Conservation (phyloP, 148 eudicot species). For the Suaeda aralocaspica region DNA sequence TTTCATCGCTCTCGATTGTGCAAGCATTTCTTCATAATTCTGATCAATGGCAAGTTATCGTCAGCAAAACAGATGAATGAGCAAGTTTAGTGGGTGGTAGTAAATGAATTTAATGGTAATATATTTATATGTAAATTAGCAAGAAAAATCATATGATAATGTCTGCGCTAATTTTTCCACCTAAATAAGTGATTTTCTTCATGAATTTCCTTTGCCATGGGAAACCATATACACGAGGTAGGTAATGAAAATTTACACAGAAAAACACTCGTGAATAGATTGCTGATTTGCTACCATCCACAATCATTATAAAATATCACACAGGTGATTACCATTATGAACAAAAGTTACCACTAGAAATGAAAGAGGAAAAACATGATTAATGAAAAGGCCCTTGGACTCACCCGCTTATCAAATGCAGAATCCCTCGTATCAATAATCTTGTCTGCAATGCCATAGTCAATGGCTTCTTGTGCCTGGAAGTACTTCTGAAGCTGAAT, state of each 20-base stretch:
- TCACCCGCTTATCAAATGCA: constrained; percentile 60
- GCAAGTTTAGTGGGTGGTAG: neutral
- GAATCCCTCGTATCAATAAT: constrained; percentile 50
- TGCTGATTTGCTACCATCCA: too few relatives aligned
- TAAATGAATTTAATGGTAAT: too few relatives aligned
- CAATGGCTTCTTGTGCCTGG: constrained; percentile 72
- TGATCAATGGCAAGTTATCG: constrained; percentile 15
- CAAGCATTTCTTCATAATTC: constrained; percentile 64
- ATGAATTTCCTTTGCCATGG: too few relatives aligned
- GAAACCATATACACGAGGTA: too few relatives aligned
- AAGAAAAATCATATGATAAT: too few relatives aligned
- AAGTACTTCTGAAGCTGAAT: constrained; percentile 56
- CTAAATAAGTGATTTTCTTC: neutral
- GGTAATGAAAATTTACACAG: too few relatives aligned
- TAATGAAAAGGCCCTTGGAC: neutral
- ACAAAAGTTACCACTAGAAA: neutral
- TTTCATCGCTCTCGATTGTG: constrained; percentile 57
- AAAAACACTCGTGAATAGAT: too few relatives aligned
- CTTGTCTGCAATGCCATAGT: constrained; percentile 83
- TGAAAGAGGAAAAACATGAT: neutral
- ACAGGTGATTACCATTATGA: neutral
- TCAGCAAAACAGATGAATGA: constrained; percentile 6
- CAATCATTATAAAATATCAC: neutral
- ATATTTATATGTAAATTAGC: too few relatives aligned
- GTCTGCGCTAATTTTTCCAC: neutral